Conservation (phyloP, 225 moss, liverwort and hornwort genomes). For the Physcomitrellopsis africana region DNA sequence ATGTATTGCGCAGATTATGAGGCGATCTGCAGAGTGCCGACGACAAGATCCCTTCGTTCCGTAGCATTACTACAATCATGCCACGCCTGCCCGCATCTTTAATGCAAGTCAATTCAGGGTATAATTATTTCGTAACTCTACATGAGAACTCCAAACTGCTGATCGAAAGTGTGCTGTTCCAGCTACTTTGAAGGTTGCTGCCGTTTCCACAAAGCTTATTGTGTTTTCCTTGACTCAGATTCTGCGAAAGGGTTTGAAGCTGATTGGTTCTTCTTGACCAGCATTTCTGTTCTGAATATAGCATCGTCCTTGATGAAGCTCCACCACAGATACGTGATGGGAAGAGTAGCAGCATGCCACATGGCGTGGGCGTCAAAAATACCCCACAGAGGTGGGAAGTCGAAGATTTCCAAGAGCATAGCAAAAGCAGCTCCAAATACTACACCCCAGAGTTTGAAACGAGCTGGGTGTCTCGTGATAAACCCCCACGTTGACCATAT, state of each 20-base stretch:
- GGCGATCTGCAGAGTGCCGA: no score
- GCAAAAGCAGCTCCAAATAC: conserved; percentile 83
- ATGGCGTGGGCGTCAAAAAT: conserved; percentile 91
- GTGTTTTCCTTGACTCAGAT: conserved; percentile 52
- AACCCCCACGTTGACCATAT: conserved; percentile 88
- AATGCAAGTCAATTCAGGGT: no score
- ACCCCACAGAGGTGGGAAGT: conserved; percentile 89
- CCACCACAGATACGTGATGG: conserved; percentile 92
- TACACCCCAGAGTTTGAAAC: conserved; percentile 75
- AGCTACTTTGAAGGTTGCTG: no score
- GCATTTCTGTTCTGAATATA: conserved; percentile 62
- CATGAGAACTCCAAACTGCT: no score
- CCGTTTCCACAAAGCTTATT: conserved; percentile 32
- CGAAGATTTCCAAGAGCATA: conserved; percentile 94
- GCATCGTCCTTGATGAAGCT: conserved; percentile 92
- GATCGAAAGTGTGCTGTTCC: no score
- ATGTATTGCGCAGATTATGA: no score
- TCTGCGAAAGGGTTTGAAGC: conserved; percentile 26
- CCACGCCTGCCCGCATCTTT: no score
- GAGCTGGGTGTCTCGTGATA: conserved; percentile 74
- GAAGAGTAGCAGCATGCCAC: conserved; percentile 94
- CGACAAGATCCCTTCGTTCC: no score
- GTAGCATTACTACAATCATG: no score
- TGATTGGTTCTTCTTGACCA: conserved; percentile 40
- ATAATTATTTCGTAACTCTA: no score